Base-by-base conservation (phyloP, 192 early-diverging fungal species). In the Gaertneriomyces semiglobifer region DNA sequence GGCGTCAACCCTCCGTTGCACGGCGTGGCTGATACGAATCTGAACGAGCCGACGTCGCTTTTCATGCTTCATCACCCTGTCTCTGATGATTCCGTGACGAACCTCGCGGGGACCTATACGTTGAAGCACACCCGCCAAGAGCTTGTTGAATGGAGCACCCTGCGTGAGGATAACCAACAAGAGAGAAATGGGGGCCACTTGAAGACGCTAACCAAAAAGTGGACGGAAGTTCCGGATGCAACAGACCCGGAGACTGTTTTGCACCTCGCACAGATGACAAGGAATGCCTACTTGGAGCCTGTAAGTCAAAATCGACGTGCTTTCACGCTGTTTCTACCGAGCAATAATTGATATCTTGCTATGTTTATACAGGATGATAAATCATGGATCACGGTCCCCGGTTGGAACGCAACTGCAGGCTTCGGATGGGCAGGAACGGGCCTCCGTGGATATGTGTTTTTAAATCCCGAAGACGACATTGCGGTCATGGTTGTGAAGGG, bases 401-500 rank as follows among this genome's bases (percentile, higher is more conserved):
- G 64, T 8, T 66, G 52, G 52, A 58, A 58, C 58, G 33, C 74
- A 63, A 71, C 64, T 5, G 75, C 64, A 33, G 42, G 75, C 7
- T 79, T 76, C 48, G 77, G 78, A 5, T 79, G 78, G 72, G 68
- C 62, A 11, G 50, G 56, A 18, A 65, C 66, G 47, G 77, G 78
- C 7, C 77, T 82, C 11, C 81, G 93, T 38, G 95, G 93, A 7
- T 92, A 98, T 70, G 86, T 98, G 14, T 98, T 93, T 82, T 78
- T 77, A 4, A 86, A 92, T 61, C 62, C 69, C 3, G 57, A 78
- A 44, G 84, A 90, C 58, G 80, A 80, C 2, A 80, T 88, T 1
- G 71, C 95, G 44, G 84, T 96, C 56, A 82, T 98, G 59, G 84
- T 88, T 16, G 77, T 97, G 59, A 98, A 98, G 74, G 96, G 96